Base-by-base conservation (phyloP, 768 basidiomycete species). In the Agaricus blazei region DNA sequence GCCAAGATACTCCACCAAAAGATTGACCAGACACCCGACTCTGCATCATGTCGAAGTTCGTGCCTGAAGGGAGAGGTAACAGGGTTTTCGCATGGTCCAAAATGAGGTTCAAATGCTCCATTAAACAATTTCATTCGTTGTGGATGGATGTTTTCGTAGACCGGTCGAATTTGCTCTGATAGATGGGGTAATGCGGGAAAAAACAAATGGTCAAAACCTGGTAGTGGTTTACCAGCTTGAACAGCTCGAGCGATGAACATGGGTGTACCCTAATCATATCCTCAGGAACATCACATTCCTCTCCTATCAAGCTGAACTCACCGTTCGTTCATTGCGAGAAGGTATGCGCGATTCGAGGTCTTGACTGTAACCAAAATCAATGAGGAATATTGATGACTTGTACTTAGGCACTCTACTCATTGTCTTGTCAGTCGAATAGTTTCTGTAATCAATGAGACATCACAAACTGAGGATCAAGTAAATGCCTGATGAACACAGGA, bases 191-290 rank as follows among this genome's bases (percentile, higher is more conserved):
- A 7, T 3, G 8, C 34, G 4, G n/a, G 4, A 8, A n/a, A 4
- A 28, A 42, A 49, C 24, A 14, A 3, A 23, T 2, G 2, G 6
- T 4, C 5, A 15, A 12, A 11, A 0, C 14, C 24, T 4, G 36
- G 41, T 15, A 37, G 23, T 41, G 58, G 53, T 15, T 27, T 12
- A 23, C 54, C 49, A 26, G 14, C 34, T 1, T 42, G 51, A 42
- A 59, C 44, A 51, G 53, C 54, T 8, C 44, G 42, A n/a, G 58
- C 58, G 29, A 59, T 59, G 24, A 55, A 59, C 34, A 47, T 31
- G 1, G 49, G 29, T 15, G 58, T 59, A 14, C 58, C 54, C 58
- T 59, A 8, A 11, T 11, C 14, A 23, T 8, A 34, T 6, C 9
- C 11, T 38, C 28, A 49, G 28, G 1, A n/a, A 9, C 9, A 27